phyloP scores from a whole-genome alignment of 164 flowering plant genomes.

The Taxillus chinensis region DNA sequence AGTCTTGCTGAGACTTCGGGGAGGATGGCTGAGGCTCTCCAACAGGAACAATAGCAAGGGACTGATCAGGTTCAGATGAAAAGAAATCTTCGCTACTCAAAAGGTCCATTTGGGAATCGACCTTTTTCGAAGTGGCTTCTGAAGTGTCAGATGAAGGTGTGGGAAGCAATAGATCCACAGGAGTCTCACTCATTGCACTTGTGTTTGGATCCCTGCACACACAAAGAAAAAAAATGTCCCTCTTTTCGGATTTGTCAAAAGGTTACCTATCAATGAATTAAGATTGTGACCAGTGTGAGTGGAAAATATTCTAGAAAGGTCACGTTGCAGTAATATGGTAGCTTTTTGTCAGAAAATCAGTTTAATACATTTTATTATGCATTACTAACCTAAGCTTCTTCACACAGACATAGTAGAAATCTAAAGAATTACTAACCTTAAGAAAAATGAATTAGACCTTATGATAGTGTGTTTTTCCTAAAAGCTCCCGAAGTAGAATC shows the following conservation, averaged over 20 bases:
- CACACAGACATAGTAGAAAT: too few species aligned
- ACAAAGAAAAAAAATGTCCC: background rate
- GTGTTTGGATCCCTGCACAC: constrained; percentile 25
- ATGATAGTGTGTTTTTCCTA: too few species aligned
- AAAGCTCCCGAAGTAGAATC: too few species aligned
- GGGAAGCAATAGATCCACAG: constrained; percentile 25
- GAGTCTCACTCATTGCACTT: constrained; percentile 12
- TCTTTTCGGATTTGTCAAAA: background rate
- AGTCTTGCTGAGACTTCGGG: background rate
- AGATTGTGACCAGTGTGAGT: background rate
- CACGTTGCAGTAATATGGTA: background rate
- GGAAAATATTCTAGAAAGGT: background rate
- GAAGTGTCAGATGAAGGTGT: constrained; percentile 20
- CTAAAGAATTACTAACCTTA: too few species aligned
- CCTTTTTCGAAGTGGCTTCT: constrained; percentile 4
- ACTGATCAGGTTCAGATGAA: background rate
- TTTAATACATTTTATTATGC: too few species aligned
- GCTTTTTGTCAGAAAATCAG: background rate
- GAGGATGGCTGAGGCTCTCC: constrained; percentile 1
- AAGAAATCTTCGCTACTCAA: background rate
- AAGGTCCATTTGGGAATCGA: background rate
- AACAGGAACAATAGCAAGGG: background rate
- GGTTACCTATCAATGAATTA: background rate
- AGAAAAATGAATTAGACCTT: too few species aligned
- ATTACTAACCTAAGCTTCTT: too few species aligned